Conservation (phyloP, 2,329 filamentous ascomycete species). For the Septoria linicola region DNA sequence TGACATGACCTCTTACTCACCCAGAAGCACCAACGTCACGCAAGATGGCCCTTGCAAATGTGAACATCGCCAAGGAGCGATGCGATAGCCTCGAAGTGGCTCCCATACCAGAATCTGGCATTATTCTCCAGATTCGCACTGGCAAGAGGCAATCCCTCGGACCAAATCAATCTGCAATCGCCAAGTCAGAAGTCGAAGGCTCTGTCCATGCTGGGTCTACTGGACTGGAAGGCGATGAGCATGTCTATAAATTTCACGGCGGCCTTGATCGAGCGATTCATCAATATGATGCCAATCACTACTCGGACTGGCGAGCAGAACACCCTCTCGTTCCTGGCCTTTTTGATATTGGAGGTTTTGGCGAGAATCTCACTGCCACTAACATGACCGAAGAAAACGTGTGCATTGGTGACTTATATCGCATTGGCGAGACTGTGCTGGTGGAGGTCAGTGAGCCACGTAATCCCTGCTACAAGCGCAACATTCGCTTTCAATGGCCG, state of each 20-base stretch:
- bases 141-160: constrained; percentile 15
- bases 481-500: constrained; percentile 54
- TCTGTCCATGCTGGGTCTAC: constrained; percentile 47
- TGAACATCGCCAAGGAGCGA: constrained; percentile 13
- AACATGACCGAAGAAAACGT: constrained; percentile 63
- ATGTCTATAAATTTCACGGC: constrained; percentile 61
- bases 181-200: constrained; percentile 45
- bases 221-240: constrained; percentile 59
- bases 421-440: constrained; percentile 49
- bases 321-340: constrained; percentile 50
- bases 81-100: constrained; percentile 2
- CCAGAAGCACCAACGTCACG: too few relatives aligned
- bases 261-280: constrained; percentile 61
- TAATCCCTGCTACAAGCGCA: constrained; percentile 65
- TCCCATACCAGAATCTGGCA: constrained; percentile 9
- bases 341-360: constrained; percentile 58
- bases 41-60: neutral
- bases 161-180: constrained; percentile 16
- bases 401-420: constrained; percentile 60
- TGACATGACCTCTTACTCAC: too few relatives aligned
- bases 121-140: constrained; percentile 19
- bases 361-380: constrained; percentile 59
- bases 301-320: constrained; percentile 53
- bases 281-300: constrained; percentile 58
- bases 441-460: constrained; percentile 60